Conservation (phyloP, 169 alveolate species). For the Amoebophrya sp. region DNA sequence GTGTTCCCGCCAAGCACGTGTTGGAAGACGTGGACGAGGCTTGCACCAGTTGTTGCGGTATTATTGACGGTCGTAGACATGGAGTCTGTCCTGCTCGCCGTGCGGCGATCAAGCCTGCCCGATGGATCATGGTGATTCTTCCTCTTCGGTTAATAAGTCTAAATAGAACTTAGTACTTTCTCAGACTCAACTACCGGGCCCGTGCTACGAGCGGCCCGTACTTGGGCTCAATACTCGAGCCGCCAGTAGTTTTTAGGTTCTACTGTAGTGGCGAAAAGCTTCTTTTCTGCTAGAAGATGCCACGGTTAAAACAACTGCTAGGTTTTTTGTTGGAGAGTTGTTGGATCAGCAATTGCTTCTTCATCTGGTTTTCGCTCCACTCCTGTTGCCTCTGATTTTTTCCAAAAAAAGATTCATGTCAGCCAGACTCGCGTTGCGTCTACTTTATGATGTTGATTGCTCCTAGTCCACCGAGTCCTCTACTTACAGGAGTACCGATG, state of each 20-base stretch:
- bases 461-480: not conserved
- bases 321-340: too few species aligned
- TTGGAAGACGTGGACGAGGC: not conserved
- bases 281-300: too few species aligned
- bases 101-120: not conserved
- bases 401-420: too few species aligned
- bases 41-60: not conserved
- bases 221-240: too few species aligned
- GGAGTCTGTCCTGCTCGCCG: not conserved
- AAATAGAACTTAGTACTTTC: too few species aligned
- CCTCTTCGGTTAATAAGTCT: too few species aligned
- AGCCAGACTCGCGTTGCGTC: too few species aligned
- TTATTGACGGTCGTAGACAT: not conserved
- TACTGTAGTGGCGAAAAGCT: too few species aligned
- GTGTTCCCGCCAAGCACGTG: not conserved
- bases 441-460: not conserved
- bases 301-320: too few species aligned
- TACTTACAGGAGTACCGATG: not conserved
- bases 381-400: not conserved
- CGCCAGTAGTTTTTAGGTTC: too few species aligned
- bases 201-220: too few species aligned
- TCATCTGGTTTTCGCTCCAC: not conserved
- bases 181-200: too few species aligned
- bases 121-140: not conserved
- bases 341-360: not conserved